These are phyloP conservation scores for Geotrichum candidum DNA, from an alignment of 1,139 yeast genomes.

Conservation along the genomic window DNA sequence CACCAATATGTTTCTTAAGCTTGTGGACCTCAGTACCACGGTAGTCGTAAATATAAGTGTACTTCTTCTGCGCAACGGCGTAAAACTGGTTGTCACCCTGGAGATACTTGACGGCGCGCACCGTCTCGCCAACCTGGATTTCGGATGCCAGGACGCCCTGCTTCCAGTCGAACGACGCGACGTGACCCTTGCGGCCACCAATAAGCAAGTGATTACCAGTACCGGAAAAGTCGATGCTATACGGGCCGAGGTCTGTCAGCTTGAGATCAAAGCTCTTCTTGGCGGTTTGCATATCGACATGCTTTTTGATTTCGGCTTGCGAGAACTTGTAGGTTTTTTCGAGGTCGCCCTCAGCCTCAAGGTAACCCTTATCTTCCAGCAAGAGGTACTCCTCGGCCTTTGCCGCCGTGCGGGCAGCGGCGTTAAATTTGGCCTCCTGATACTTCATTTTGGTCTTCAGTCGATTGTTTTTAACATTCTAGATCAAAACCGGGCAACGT, in stretches of 20 bases:
- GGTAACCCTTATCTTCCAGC: conserved; percentile 75
- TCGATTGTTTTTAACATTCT: conserved; percentile 47
- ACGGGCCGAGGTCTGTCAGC: conserved; percentile 81
- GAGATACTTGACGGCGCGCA: conserved; percentile 80
- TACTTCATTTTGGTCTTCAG: conserved; percentile 59
- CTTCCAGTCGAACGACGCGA: conserved; percentile 95
- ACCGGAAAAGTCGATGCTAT: conserved; percentile 69
- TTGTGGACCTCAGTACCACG: conserved; percentile 90
- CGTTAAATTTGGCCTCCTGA: conserved; percentile 66
- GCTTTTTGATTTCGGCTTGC: conserved; percentile 70
- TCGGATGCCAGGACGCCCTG: conserved; percentile 78
- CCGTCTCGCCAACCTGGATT: conserved; percentile 79
- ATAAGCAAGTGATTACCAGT: conserved; percentile 81
- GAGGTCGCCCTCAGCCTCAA: conserved; percentile 87
- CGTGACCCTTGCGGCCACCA: conserved; percentile 90
- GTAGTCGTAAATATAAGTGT: conserved; percentile 86
- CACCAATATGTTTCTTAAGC: conserved; percentile 82
- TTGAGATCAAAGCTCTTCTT: conserved; percentile 70
- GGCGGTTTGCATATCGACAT: conserved; percentile 69
- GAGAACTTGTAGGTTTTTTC: conserved; percentile 82
- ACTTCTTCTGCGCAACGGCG: conserved; percentile 96
- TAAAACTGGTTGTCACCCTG: conserved; percentile 82
- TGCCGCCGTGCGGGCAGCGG: conserved; percentile 66
- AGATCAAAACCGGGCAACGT: neutral
- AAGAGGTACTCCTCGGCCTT: conserved; percentile 80